Evolutionary conservation across 2,329 filamentous ascomycete genomes (phyloP), one percentile per base, ranked within the genome.

Genomic region (Botrytis cinerea): DNA sequence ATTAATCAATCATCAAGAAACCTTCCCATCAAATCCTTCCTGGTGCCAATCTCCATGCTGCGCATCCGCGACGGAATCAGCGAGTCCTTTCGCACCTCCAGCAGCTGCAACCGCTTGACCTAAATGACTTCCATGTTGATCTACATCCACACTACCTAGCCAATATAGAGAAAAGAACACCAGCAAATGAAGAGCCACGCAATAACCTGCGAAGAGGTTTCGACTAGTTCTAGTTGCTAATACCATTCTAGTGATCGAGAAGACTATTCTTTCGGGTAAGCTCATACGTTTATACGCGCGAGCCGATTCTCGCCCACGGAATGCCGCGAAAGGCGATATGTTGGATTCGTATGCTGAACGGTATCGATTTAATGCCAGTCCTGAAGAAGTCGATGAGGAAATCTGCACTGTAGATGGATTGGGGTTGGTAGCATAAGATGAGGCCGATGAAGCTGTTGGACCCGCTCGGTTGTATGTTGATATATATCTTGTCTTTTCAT

Each of bases 401-500:
- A 93, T 85, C 35, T 88, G 85, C 25, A 91, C 85, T 2, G 92
- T 90, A 0, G 92, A 92, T 0, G 93, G 90, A 80, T 95, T 97
- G 3, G 93, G 91, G 78, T 91, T 94, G 73, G 86, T 85, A 54
- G 87, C 86, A 60, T 90, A 92, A n/a, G 90, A 90, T 20, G 90
- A 90, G 22, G 88, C 88, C 8, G 89, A 89, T 18, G 90, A 89
- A 57, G 84, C 83, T 43, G 88, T 87, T 9, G 87, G 86, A 22
- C 87, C 88, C 63, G 88, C 88, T 71, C 95, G 90, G 82, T 91
- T 97, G 85, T 98, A 99, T 3, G 93, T 95, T 10, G 94, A 97
- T 38, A 98, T 91, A 81, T 99, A 99, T 77, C 96, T 90, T 28
- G 95, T 97, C 87, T 98, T 99, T 83, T 99, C 96, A 82, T 99